A percentile compares a stretch with the other conserved stretches of the same genome.
phyloP scores from a whole-genome alignment of 2,329 filamentous ascomycete species.

The Microdochium paspali region DNA sequence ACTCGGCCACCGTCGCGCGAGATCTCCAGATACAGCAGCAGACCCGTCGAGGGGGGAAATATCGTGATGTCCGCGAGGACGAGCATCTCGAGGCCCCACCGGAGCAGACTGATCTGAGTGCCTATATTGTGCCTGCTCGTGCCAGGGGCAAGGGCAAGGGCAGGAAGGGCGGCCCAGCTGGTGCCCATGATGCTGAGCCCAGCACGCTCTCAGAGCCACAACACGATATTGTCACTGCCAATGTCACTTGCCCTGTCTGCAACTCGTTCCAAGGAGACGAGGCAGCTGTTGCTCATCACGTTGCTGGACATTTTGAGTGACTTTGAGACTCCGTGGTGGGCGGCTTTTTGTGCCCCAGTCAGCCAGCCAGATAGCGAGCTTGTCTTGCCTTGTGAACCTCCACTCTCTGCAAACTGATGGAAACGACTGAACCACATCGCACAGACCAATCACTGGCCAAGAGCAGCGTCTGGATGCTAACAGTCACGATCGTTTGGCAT shows the following conservation, averaged over 20 bases:
- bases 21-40: slow-evolving; percentile 8
- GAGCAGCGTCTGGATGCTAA: too few relatives aligned
- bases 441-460: too few relatives aligned
- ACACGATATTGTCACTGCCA: slow-evolving; percentile 16
- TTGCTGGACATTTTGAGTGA: slow-evolving; percentile 46
- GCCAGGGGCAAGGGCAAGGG: slow-evolving; percentile 16
- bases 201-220: slow-evolving; percentile 2
- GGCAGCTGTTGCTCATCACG: slow-evolving; percentile 57
- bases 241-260: slow-evolving; percentile 54
- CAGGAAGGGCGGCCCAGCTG: slow-evolving; percentile 7
- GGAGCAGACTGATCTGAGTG: slow-evolving; percentile 36
- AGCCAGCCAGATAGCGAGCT: too few relatives aligned
- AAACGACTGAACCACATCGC: too few relatives aligned
- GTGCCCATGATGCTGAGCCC: slow-evolving; percentile 3
- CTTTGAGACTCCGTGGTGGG: slow-evolving; percentile 6
- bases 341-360: too few relatives aligned
- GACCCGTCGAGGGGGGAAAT: slow-evolving; percentile 7
- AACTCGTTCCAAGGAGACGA: slow-evolving; percentile 59
- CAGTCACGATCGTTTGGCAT: neutral
- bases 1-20: slow-evolving; percentile 1
- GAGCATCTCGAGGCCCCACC: slow-evolving; percentile 25
- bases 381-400: too few relatives aligned
- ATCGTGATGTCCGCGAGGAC: slow-evolving; percentile 22
- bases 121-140: slow-evolving; percentile 33
- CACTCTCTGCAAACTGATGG: too few relatives aligned